Evolutionary conservation across 2,329 filamentous ascomycete genomes (phyloP).

Genomic region (Penicillium sp.): DNA sequence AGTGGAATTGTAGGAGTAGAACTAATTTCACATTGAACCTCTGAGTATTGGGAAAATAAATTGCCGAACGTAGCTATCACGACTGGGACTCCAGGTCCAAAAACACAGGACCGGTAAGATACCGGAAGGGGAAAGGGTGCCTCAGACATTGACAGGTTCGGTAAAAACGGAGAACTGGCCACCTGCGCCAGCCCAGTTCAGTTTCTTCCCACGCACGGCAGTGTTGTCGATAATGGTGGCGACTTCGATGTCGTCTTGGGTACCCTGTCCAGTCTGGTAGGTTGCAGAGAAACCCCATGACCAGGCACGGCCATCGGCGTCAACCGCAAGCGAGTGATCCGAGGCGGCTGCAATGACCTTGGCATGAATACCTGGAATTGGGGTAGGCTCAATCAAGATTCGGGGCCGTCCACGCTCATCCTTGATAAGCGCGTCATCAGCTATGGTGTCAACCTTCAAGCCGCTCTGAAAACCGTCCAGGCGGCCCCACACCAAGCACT

Average conservation of each 20-base stretch:
- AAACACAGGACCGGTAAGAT: slow-evolving; percentile 1
- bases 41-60: slow-evolving; percentile 6
- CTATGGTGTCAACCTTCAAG: slow-evolving; percentile 55
- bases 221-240: slow-evolving; percentile 83
- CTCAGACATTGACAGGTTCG: slow-evolving; percentile 21
- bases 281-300: slow-evolving; percentile 78
- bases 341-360: slow-evolving; percentile 61
- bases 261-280: slow-evolving; percentile 76
- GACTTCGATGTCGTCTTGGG: slow-evolving; percentile 71
- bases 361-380: slow-evolving; percentile 59
- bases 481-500: slow-evolving; percentile 60
- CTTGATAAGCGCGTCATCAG: slow-evolving; percentile 59
- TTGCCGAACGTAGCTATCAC: background rate
- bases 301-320: slow-evolving; percentile 66
- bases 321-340: slow-evolving; percentile 72
- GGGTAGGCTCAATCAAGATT: slow-evolving; percentile 66
- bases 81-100: background rate
- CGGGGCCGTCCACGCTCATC: slow-evolving; percentile 65
- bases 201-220: slow-evolving; percentile 69
- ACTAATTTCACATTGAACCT: slow-evolving; percentile 7
- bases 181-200: slow-evolving; percentile 79
- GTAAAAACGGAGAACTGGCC: slow-evolving; percentile 64
- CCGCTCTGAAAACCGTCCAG: slow-evolving; percentile 61
- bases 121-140: background rate
- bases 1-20: slow-evolving; percentile 1